These are phyloP conservation scores for Solanum sitiens DNA, from an alignment of 257 asterid species.

Conservation along the genomic window DNA sequence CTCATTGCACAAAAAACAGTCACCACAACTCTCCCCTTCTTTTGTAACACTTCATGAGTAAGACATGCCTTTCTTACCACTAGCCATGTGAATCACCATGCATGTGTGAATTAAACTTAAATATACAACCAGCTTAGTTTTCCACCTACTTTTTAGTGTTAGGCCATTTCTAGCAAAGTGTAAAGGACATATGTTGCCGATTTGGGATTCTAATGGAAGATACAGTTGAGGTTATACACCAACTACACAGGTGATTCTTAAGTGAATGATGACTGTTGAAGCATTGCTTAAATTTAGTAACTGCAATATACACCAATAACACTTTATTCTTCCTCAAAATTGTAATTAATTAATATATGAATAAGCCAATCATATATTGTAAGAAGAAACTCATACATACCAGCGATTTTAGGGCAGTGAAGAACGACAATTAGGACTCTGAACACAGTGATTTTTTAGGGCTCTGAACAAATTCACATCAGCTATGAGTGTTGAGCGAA, in stretches of 20 bases:
- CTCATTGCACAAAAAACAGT: too few relatives aligned
- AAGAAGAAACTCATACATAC: not conserved
- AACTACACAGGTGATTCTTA: not conserved
- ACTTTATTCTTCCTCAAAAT: not conserved
- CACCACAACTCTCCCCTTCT: too few relatives aligned
- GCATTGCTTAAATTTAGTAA: not conserved
- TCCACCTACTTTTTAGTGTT: not conserved
- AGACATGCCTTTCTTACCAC: too few relatives aligned
- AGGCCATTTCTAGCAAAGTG: not conserved
- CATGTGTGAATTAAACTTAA: not conserved
- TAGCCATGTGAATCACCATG: not conserved
- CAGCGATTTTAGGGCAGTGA: not conserved
- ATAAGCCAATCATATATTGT: too few relatives aligned
- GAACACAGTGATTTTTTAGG: not conserved
- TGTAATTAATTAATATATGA: not conserved
- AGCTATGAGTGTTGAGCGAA: not conserved
- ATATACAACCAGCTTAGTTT: not conserved
- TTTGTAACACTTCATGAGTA: too few relatives aligned
- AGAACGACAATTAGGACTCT: not conserved
- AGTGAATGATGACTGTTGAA: not conserved
- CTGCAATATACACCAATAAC: not conserved
- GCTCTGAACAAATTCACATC: not conserved
- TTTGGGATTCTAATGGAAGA: not conserved
- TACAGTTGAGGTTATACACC: not conserved
- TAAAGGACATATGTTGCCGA: not conserved